Percentiles rank a stretch among this genome's conserved stretches.
These are phyloP conservation scores for Leptodontidium sp. DNA, from an alignment of 2,329 filamentous ascomycete species.

Conservation along the genomic window DNA sequence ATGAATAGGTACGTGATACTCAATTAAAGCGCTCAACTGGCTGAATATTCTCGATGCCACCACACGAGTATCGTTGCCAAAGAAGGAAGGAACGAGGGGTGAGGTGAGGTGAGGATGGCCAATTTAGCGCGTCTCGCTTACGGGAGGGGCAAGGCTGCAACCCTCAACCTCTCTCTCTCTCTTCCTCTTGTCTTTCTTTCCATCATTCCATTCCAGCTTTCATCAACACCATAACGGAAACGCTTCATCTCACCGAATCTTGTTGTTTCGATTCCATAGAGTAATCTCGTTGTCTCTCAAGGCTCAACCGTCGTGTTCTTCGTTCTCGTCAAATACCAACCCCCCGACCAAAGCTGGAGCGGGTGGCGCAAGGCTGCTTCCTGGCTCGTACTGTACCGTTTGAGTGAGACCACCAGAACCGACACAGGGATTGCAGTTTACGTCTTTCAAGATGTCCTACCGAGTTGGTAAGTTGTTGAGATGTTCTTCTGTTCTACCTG, in stretches of 20 bases:
- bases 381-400: not conserved
- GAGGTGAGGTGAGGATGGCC: not conserved
- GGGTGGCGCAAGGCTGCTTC: constrained; percentile 9
- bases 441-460: constrained; percentile 43
- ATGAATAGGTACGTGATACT: no score
- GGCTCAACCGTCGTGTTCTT: not conserved
- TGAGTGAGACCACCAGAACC: not conserved
- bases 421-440: not conserved
- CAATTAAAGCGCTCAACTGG: no score
- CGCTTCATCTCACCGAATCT: not conserved
- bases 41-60: no score
- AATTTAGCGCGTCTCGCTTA: constrained; percentile 10
- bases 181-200: constrained; percentile 1
- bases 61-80: not conserved
- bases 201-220: constrained; percentile 6
- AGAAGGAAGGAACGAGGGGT: constrained; percentile 10
- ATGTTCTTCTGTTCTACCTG: constrained; percentile 43
- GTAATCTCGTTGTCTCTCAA: not conserved
- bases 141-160: constrained; percentile 4
- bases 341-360: not conserved
- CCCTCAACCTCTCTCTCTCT: not conserved
- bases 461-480: constrained; percentile 46
- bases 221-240: constrained; percentile 5
- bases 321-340: not conserved
- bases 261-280: not conserved